Conservation (phyloP, 176 grass and related monocot genomes). For the Thinopyrum elongatum region DNA sequence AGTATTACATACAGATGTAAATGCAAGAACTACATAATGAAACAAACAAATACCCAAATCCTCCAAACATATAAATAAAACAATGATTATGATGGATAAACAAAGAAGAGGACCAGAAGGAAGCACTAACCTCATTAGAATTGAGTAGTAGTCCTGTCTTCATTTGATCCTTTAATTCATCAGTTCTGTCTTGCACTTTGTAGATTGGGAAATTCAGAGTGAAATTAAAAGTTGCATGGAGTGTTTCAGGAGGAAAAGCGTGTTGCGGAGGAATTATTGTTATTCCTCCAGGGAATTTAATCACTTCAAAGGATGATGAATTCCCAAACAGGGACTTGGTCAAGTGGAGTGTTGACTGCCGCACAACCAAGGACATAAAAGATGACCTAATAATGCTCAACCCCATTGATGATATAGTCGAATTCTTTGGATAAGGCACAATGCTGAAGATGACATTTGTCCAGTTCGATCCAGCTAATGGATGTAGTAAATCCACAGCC, state of each 20-base stretch:
- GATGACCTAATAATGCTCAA: slow-evolving; percentile 80
- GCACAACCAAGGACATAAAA: slow-evolving; percentile 76
- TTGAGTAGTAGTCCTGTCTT: slow-evolving; percentile 71
- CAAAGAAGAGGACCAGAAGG: slow-evolving; percentile 1
- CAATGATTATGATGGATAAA: not conserved
- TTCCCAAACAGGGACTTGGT: slow-evolving; percentile 81
- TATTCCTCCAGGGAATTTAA: slow-evolving; percentile 91
- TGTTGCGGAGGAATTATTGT: slow-evolving; percentile 83
- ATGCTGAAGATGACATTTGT: slow-evolving; percentile 87
- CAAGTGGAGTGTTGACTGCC: slow-evolving; percentile 78
- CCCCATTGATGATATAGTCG: slow-evolving; percentile 61
- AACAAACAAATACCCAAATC: not conserved
- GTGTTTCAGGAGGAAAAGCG: slow-evolving; percentile 80
- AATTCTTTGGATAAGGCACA: slow-evolving; percentile 68
- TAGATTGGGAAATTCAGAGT: slow-evolving; percentile 92
- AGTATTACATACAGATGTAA: not conserved
- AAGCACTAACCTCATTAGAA: slow-evolving; percentile 66
- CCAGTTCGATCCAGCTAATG: slow-evolving; percentile 65
- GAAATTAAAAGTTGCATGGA: slow-evolving; percentile 85
- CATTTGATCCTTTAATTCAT: slow-evolving; percentile 93
- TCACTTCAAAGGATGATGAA: slow-evolving; percentile 78
- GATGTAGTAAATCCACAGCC: slow-evolving; percentile 62
- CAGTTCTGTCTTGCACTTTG: slow-evolving; percentile 73
- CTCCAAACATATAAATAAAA: not conserved
- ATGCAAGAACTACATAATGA: not conserved